phyloP scores from a whole-genome alignment of 176 grass and related monocot species.

The Musa acuminata region DNA sequence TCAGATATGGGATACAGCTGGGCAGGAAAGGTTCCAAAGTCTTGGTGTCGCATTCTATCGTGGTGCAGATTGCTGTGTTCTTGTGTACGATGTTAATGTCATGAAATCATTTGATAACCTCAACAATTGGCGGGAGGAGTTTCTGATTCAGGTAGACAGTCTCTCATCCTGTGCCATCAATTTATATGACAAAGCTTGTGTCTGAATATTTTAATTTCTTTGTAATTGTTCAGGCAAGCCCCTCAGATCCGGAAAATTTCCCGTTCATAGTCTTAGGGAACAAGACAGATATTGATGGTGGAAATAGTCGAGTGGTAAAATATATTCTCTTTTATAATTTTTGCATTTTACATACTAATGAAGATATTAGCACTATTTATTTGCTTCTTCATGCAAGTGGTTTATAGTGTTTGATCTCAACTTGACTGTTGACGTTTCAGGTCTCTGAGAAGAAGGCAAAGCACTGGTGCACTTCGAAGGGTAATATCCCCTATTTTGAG shows the following conservation, averaged over 20 bases:
- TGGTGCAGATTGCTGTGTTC: conserved; percentile 82
- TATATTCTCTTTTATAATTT: background rate
- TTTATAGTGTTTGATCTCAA: conserved; percentile 15
- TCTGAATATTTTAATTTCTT: background rate
- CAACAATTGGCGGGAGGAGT: conserved; percentile 87
- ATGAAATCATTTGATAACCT: conserved; percentile 88
- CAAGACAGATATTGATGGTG: conserved; percentile 69
- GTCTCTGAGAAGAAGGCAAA: conserved; percentile 95
- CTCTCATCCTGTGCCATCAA: background rate
- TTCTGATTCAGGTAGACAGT: conserved; percentile 69
- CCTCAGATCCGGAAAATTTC: conserved; percentile 79
- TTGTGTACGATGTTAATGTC: conserved; percentile 80
- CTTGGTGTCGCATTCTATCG: conserved; percentile 85
- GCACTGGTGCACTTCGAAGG: conserved; percentile 90
- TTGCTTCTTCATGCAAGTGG: background rate
- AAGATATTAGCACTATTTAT: too few relatives aligned
- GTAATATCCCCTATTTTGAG: conserved; percentile 91
- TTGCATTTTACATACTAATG: background rate
- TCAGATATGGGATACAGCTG: conserved; percentile 88
- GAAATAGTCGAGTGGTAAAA: conserved; percentile 64
- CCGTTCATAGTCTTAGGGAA: conserved; percentile 82
- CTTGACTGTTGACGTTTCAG: conserved; percentile 26
- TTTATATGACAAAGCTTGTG: too few relatives aligned
- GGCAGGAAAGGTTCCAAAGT: conserved; percentile 84
- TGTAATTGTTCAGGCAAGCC: conserved; percentile 48